Evolutionary conservation across 768 basidiomycete genomes (phyloP).

Genomic region (Mycena vulgaris): DNA sequence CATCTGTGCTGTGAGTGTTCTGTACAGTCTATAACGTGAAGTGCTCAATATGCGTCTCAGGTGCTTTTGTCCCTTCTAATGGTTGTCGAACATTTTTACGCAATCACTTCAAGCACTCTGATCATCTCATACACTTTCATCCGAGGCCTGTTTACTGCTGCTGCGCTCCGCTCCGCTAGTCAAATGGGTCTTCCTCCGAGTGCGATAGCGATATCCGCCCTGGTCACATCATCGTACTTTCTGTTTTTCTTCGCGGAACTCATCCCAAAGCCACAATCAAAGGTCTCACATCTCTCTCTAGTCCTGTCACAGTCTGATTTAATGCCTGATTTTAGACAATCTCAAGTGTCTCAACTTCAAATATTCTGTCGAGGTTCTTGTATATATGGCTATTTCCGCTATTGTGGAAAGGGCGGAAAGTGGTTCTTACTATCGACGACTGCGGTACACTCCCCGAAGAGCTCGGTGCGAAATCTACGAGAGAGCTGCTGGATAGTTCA

Average conservation of each 20-base stretch:
- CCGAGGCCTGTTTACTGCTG: slow-evolving; percentile 5
- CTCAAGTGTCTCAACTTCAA: slow-evolving; percentile 15
- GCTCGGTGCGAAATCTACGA: background rate
- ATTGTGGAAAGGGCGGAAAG: slow-evolving; percentile 26
- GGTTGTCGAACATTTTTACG: background rate
- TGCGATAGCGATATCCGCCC: background rate
- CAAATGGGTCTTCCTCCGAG: background rate
- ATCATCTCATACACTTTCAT: slow-evolving; percentile 16
- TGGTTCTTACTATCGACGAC: slow-evolving; percentile 10
- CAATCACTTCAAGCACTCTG: slow-evolving; percentile 10
- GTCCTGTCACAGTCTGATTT: background rate
- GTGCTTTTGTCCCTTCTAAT: background rate
- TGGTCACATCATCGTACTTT: slow-evolving; percentile 3
- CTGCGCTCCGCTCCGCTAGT: background rate
- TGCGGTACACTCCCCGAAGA: background rate
- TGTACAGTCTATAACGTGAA: background rate
- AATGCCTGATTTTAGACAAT: background rate
- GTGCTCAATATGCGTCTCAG: background rate
- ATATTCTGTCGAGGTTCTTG: slow-evolving; percentile 1
- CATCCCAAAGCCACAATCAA: background rate
- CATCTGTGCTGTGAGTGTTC: background rate
- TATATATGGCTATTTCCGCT: slow-evolving; percentile 29
- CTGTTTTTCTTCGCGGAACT: background rate
- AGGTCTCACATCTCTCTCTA: background rate
- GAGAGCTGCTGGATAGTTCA: background rate